Percentiles rank a stretch among this genome's conserved stretches.
Conservation (phyloP, 108 stramenopile genomes). For the Stephanodiscus minutulus region DNA sequence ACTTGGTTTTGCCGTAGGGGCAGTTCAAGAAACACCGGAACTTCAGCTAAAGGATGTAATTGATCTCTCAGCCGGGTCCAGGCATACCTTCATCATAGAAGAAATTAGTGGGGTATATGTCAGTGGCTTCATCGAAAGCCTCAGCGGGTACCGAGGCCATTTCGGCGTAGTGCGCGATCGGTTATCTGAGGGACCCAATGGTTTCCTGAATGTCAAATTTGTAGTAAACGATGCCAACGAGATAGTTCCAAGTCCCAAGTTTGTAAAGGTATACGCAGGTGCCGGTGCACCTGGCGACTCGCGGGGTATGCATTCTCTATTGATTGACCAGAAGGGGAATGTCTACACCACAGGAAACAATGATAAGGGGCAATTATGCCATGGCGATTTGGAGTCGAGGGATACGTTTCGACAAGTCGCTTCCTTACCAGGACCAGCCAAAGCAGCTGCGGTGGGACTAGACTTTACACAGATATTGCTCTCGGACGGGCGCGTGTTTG, state of each 20-base stretch:
- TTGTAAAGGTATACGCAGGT: slow-evolving; percentile 16
- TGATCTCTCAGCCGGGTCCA: slow-evolving; percentile 18
- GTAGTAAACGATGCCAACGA: neutral
- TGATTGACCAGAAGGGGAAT: slow-evolving; percentile 10
- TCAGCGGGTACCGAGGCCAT: slow-evolving; percentile 16
- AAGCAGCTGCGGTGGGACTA: slow-evolving; percentile 34
- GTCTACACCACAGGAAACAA: slow-evolving; percentile 25
- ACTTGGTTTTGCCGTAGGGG: slow-evolving; percentile 9
- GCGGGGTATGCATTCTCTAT: slow-evolving; percentile 27
- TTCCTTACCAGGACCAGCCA: slow-evolving; percentile 17
- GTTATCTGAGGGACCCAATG: slow-evolving; percentile 10
- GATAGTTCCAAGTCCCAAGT: slow-evolving; percentile 14
- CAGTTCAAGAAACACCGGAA: neutral
- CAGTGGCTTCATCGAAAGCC: slow-evolving; percentile 20
- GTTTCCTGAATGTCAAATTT: slow-evolving; percentile 3
- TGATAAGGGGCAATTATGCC: slow-evolving; percentile 26
- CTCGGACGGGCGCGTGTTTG: slow-evolving; percentile 39
- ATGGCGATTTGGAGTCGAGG: slow-evolving; percentile 17
- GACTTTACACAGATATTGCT: slow-evolving; percentile 42
- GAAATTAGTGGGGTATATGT: slow-evolving; percentile 9
- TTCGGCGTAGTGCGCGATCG: slow-evolving; percentile 5
- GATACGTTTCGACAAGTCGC: slow-evolving; percentile 3
- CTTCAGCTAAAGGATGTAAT: slow-evolving; percentile 6
- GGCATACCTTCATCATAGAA: slow-evolving; percentile 20
- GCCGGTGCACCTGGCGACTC: slow-evolving; percentile 28